Evolutionary conservation across 805 yeast species (phyloP).

Genomic region (Jamesozyma hellenica): DNA sequence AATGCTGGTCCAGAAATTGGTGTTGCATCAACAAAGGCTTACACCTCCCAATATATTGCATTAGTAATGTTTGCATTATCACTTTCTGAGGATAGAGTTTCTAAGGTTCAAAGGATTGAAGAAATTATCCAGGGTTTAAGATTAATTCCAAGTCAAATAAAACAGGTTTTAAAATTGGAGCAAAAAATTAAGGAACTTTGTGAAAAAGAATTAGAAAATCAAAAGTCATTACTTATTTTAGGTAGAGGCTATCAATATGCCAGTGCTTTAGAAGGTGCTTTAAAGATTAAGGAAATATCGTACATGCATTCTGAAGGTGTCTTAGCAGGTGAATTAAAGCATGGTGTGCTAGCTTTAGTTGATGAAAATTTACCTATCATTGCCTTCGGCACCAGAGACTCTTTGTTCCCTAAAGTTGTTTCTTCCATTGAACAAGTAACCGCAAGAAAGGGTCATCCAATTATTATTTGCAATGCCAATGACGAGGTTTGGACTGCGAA

Average conservation of each 20-base stretch:
- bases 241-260: slow-evolving; percentile 98
- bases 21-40: slow-evolving; percentile 98
- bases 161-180: slow-evolving; percentile 63
- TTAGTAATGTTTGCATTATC: slow-evolving; percentile 93
- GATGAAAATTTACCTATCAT: slow-evolving; percentile 90
- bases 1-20: slow-evolving; percentile 99
- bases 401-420: slow-evolving; percentile 90
- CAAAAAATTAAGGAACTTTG: slow-evolving; percentile 68
- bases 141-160: slow-evolving; percentile 77
- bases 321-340: slow-evolving; percentile 96
- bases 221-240: slow-evolving; percentile 77
- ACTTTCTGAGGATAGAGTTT: slow-evolving; percentile 83
- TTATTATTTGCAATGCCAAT: slow-evolving; percentile 81
- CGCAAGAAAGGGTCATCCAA: slow-evolving; percentile 96
- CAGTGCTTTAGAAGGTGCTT: slow-evolving; percentile 95
- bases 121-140: slow-evolving; percentile 82
- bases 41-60: slow-evolving; percentile 96
- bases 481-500: slow-evolving; percentile 48
- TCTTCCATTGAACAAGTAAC: slow-evolving; percentile 93
- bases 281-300: slow-evolving; percentile 94
- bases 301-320: slow-evolving; percentile 99
- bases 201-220: slow-evolving; percentile 58
- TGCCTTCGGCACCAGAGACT: slow-evolving; percentile 93
- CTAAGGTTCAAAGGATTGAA: slow-evolving; percentile 62
- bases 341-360: slow-evolving; percentile 93